Percentiles rank a stretch among this genome's conserved stretches.
Conservation (phyloP, 192 early-diverging fungal genomes). For the Anaeromyces robustus region DNA sequence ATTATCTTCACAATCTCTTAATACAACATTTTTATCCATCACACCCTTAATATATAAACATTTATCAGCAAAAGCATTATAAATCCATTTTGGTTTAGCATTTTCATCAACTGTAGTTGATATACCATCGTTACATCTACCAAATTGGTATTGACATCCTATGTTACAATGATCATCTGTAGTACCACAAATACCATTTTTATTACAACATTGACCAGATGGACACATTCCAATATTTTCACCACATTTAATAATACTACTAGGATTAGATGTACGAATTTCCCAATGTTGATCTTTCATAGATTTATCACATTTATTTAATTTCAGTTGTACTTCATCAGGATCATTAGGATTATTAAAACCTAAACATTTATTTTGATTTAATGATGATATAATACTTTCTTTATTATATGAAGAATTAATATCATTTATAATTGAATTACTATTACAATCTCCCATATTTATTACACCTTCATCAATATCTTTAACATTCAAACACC, state of each 20-base stretch:
- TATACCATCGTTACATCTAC: too few species aligned
- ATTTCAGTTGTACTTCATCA: not conserved
- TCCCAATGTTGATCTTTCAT: not conserved
- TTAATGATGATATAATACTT: too few species aligned
- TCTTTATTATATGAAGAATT: not conserved
- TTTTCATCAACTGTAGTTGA: too few species aligned
- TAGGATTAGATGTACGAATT: not conserved
- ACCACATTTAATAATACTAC: not conserved
- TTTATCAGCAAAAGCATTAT: not conserved
- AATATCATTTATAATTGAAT: not conserved
- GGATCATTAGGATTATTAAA: not conserved
- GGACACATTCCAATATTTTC: not conserved
- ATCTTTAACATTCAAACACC: not conserved
- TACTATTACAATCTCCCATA: not conserved
- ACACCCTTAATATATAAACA: not conserved
- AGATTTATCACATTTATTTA: not conserved
- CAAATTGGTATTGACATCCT: not conserved
- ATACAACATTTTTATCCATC: not conserved
- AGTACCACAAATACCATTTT: not conserved
- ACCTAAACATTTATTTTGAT: too few species aligned
- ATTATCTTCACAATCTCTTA: too few species aligned
- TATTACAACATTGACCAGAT: not conserved
- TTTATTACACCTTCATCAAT: not conserved
- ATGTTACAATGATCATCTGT: too few species aligned
- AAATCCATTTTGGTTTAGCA: not conserved